phyloP scores from a whole-genome alignment of 2,329 filamentous ascomycete species.

The Epichloe sibirici region DNA sequence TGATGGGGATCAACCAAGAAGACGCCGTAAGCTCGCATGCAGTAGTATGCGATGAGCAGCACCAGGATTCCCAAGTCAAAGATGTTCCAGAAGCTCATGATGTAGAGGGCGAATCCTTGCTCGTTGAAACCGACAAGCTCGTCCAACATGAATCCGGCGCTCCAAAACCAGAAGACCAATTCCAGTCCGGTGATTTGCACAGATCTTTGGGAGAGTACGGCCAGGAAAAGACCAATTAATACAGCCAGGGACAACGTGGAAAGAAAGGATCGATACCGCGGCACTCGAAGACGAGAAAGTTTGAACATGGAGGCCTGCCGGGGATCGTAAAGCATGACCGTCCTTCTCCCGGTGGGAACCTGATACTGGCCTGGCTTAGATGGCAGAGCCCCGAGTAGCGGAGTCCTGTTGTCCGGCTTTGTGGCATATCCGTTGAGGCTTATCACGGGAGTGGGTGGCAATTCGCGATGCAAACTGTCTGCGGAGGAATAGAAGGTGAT shows the following conservation, averaged over 20 bases:
- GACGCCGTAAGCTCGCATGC: constrained; percentile 77
- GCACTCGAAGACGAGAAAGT: constrained; percentile 78
- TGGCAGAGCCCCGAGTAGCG: constrained; percentile 31
- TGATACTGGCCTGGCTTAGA: constrained; percentile 20
- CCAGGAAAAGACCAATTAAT: constrained; percentile 72
- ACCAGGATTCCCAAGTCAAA: constrained; percentile 86
- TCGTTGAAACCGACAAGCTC: constrained; percentile 94
- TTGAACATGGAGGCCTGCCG: constrained; percentile 85
- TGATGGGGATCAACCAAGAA: constrained; percentile 64
- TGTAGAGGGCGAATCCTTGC: constrained; percentile 89
- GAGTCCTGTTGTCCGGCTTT: constrained; percentile 35
- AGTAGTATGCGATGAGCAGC: constrained; percentile 79
- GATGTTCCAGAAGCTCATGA: constrained; percentile 96
- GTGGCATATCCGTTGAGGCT: constrained; percentile 14
- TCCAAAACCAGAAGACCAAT: constrained; percentile 95
- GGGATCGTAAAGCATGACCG: constrained; percentile 81
- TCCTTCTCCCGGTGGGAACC: constrained; percentile 45
- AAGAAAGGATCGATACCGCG: constrained; percentile 80
- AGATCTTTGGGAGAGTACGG: constrained; percentile 65
- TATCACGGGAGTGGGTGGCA: constrained; percentile 13
- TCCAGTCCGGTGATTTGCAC: constrained; percentile 74
- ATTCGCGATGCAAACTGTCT: constrained; percentile 64
- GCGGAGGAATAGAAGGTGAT: constrained; percentile 89
- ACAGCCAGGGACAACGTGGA: constrained; percentile 80
- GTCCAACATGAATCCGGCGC: constrained; percentile 90